Base-by-base conservation (phyloP, 352 stramenopile species). In the Ophiocytium majus region DNA sequence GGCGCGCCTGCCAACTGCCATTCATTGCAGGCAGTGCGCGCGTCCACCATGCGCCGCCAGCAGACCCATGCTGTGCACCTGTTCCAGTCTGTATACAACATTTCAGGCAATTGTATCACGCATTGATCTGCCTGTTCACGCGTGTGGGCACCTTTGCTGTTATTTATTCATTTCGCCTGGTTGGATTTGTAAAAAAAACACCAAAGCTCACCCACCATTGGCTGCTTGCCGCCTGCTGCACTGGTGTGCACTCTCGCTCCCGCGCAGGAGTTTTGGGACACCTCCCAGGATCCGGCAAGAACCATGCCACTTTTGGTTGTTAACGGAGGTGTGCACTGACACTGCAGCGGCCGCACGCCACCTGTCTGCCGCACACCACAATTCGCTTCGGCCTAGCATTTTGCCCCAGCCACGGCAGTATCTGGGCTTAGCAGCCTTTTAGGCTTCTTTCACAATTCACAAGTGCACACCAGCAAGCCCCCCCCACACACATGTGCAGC, bases 221-320 rank as follows among this genome's bases (percentile, higher is more conserved):
- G n/a, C 14, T 14, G 43, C 43, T 57, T 57, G 14, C 43, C 43
- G 5, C 43, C 5, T 14, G 14, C 5, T 14, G 43, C 5, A 14
- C 14, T 14, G 35, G 5, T 78, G 5, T 78, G 5, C 35, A 5
- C 66, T 14, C 66, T 78, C 35, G 32, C 32, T 28, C 35, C 10
- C 66, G 14, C 32, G 14, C 66, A 78, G 66, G 66, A 78, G 17
- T 14, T 17, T 14, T 78, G 66, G 66, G 66, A 78, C 35, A 78
- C 5, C 35, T 5, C 5, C 5, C 66, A 78, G 35, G 66, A 78
- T 78, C 66, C 66, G 35, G 66, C 66, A 35, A 78, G 14, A 14
- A 78, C 66, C 35, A 78, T 78, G 66, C 66, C 66, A 14, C 35
- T 78, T 14, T 14, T 78, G 35, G 66, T 78, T 5, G 66, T 78